These are phyloP conservation scores for Calonectria hongkongensis DNA, from an alignment of 2,329 filamentous ascomycete genomes.

Conservation along the genomic window DNA sequence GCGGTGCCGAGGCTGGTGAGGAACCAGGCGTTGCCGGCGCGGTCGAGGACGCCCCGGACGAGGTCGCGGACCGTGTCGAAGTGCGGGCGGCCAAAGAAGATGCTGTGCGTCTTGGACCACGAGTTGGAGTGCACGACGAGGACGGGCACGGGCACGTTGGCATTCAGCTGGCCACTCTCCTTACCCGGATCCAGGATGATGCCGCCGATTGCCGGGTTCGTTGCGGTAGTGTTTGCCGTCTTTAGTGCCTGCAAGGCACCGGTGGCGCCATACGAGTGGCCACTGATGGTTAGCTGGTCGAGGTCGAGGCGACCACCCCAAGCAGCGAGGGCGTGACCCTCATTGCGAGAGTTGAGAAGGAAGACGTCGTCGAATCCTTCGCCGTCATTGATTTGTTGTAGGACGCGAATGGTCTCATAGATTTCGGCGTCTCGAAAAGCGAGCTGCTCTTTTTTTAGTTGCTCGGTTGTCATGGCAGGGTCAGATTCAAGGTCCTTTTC, in stretches of 20 bases:
- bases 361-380: constrained; percentile 60
- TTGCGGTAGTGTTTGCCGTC: constrained; percentile 59
- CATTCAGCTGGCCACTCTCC: constrained; percentile 76
- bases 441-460: constrained; percentile 68
- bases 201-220: constrained; percentile 69
- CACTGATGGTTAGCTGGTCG: constrained; percentile 73
- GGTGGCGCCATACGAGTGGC: constrained; percentile 81
- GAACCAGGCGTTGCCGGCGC: constrained; percentile 71
- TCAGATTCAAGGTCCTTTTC: constrained; percentile 58
- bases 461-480: constrained; percentile 58
- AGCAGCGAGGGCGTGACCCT: constrained; percentile 66
- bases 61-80: constrained; percentile 78
- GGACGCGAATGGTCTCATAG: constrained; percentile 64
- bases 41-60: constrained; percentile 66
- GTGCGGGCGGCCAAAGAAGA: constrained; percentile 79
- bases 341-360: constrained; percentile 66
- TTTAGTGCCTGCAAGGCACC: constrained; percentile 77
- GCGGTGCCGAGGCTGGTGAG: constrained; percentile 72
- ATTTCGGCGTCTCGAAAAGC: constrained; percentile 71
- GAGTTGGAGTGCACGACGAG: constrained; percentile 79
- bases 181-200: constrained; percentile 81
- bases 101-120: constrained; percentile 74
- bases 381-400: constrained; percentile 64
- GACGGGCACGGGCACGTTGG: constrained; percentile 74
- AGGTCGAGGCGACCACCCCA: constrained; percentile 74